Conservation (phyloP, 495 filamentous ascomycete genomes). For the Aspergillus kassunensis region DNA sequence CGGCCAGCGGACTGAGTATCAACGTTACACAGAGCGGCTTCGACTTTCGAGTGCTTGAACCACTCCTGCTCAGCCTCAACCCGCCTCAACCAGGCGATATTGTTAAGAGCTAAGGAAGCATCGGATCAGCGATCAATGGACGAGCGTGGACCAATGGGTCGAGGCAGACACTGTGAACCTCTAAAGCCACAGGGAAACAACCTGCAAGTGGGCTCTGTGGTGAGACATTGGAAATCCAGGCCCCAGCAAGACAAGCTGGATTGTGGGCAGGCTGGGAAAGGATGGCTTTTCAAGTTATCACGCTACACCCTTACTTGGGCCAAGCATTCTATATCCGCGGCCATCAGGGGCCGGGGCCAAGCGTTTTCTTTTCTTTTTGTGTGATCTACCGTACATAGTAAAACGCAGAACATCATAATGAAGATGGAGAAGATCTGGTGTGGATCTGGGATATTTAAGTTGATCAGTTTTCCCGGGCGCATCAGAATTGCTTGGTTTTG, state of each 20-base stretch:
- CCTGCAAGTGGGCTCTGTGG: conserved; percentile 2
- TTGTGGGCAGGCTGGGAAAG: conserved; percentile 3
- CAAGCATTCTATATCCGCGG: conserved; percentile 22
- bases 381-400: conserved; percentile 14
- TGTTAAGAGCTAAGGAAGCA: background rate
- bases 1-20: background rate
- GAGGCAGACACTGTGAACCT: background rate
- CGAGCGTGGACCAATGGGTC: conserved; percentile 15
- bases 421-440: background rate
- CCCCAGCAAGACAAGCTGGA: background rate
- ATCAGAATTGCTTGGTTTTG: conserved; percentile 3
- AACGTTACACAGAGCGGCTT: background rate
- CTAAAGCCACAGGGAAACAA: background rate
- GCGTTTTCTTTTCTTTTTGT: conserved; percentile 5
- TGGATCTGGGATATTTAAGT: background rate
- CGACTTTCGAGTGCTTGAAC: background rate
- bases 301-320: conserved; percentile 18
- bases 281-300: conserved; percentile 2
- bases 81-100: conserved; percentile 1
- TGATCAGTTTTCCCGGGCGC: background rate
- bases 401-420: conserved; percentile 4
- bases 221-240: conserved; percentile 5
- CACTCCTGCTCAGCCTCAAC: conserved; percentile 1
- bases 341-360: conserved; percentile 12
- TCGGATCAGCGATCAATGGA: conserved; percentile 5